Conservation (phyloP, 1,284 basidiomycete genomes). For the Ceratobasidium sp. region DNA sequence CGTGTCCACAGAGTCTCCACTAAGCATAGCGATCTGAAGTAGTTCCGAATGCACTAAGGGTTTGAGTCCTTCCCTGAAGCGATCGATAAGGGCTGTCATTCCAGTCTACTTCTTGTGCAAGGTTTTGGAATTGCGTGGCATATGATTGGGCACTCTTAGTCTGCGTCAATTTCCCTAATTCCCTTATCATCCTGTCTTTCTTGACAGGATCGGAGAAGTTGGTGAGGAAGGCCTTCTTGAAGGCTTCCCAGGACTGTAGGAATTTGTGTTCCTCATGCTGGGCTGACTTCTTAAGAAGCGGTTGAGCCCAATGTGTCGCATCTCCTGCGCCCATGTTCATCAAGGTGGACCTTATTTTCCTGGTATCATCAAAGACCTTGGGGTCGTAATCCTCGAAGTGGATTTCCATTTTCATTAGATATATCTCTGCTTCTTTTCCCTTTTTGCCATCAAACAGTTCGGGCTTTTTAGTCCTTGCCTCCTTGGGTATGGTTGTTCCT, state of each 20-base stretch:
- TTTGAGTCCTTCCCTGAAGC: slow-evolving; percentile 21
- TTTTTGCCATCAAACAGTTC: slow-evolving; percentile 1
- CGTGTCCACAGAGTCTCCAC: too few species aligned
- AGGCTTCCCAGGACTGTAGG: not conserved
- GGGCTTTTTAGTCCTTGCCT: slow-evolving; percentile 1
- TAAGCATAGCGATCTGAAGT: not conserved
- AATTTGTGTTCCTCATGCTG: not conserved
- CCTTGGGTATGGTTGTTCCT: slow-evolving; percentile 2
- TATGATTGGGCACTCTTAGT: too few species aligned
- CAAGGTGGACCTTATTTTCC: not conserved
- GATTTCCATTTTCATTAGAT: not conserved
- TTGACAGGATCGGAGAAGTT: not conserved
- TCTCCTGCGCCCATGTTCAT: not conserved
- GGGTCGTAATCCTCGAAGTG: slow-evolving; percentile 5
- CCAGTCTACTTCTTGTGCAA: too few species aligned
- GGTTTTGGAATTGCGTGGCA: too few species aligned
- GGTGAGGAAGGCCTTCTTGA: not conserved
- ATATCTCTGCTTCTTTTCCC: slow-evolving; percentile 4
- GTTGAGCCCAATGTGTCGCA: not conserved
- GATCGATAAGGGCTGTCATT: too few species aligned
- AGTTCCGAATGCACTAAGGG: not conserved
- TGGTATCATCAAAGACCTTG: not conserved
- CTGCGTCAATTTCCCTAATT: not conserved
- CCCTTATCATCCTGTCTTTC: not conserved
- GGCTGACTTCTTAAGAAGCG: not conserved